Evolutionary conservation across 306 rosid genomes (phyloP), one percentile per base, ranked within the genome.

Genomic region (Corylus heterophylla): DNA sequence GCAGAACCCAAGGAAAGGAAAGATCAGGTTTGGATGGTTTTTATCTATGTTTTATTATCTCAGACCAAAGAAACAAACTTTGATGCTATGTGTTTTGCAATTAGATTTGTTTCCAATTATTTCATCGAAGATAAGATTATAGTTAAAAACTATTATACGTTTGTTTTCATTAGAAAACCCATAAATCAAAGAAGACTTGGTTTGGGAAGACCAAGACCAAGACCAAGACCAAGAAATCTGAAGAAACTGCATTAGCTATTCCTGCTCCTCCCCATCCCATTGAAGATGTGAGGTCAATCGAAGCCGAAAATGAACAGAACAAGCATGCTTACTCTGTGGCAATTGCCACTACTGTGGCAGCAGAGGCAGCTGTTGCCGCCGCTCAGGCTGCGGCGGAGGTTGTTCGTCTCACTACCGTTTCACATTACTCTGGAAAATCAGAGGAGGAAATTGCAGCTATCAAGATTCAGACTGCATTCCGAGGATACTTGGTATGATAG

Each of bases 291-390:
- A 84, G 83, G 61, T 56, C 79, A 45, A 54, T 48, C 0, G 87
- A 87, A 81, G 85, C 81, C 37, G 90, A 85, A 80, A 76, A 83
- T 82, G 93, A 86, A 76, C 91, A 85, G 73, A 88, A 45, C 86
- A 90, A 90, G 51, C 97, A 84, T 62, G 88, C 92, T 35, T 90
- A 91, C 73, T 91, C 98, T 17, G 90, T 92, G 83, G 94, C 92
- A 48, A 80, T 92, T 68, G 98, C 97, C 79, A 87, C 98, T 3
- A 92, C 94, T 0, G 90, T 85, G 17, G 97, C 93, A 5, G 93
- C 98, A 0, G 97, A 91, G 72, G 98, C 95, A 0, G 98, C 99
- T 9, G 98, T 81, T 42, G 94, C 97, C 39, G 94, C 97, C 9
- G 94, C 92, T 58, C 88, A 88, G 75, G 91, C 92, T 55, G 94